Base-by-base conservation (phyloP, 2,329 filamentous ascomycete genomes). In the Stemphylium lycopersici region DNA sequence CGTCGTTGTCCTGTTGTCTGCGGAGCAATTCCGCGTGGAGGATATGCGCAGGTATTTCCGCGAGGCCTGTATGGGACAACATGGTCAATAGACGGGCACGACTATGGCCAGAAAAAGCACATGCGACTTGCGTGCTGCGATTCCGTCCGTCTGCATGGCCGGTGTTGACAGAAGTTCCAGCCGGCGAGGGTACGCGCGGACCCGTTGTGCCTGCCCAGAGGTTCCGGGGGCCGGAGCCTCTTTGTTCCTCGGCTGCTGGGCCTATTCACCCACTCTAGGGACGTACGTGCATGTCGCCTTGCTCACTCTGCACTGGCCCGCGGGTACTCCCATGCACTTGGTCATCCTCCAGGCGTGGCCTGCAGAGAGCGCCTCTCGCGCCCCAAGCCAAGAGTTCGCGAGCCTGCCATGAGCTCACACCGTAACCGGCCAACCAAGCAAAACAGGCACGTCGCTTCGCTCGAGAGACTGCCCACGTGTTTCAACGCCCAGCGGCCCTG, bases 1-100 rank as follows among this genome's bases (percentile, higher is more conserved):
- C 70, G 49, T 77, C 73, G n/a, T 66, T 66, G 32, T 59, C 41
- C 46, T 77, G 71, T 64, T 82, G 77, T 68, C 83, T 74, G 63
- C 81, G 76, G 48, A 69, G 70, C 31, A 85, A 71, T 70, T 84
- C 82, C 32, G 77, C 78, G 56, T 73, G 78, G 33, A 84, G 78
- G 42, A 80, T 54, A 42, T 74, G 67, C 42, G 76, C 75, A 12
- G 79, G 76, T 24, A 80, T 69, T 52, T 76, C 68, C 47, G 68
- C 58, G 38, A 68, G 61, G 60, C 64, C 71, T 73, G 44, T 5
- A 16, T 22, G 12, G 22, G 41, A 31, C 12, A 6, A 49, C 15
- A 13, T 37, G 38, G 59, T 71, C 51, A 69, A 63, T 59, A 43
- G 34, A 39, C 29, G 22, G 16, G 26, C 22, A 43, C 55, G 36